Percentiles rank a stretch among this genome's conserved stretches.
Evolutionary conservation across 371 early-diverging fungal species (phyloP).

Genomic region (Aphelidium insulamus): DNA sequence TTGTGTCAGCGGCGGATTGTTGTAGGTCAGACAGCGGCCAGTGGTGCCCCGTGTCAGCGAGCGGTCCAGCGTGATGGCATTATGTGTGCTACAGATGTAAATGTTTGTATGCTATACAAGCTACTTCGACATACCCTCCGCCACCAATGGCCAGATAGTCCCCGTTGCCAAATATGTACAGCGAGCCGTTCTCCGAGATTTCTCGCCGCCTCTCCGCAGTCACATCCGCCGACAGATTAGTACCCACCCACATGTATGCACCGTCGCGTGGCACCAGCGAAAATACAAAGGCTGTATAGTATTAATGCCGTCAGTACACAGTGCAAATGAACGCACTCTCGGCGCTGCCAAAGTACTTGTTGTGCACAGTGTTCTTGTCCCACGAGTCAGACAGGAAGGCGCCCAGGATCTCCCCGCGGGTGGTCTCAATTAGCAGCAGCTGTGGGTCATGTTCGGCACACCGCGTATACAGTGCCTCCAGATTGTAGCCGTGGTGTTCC

Average conservation of each 20-base stretch:
- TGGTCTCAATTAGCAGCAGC: slow-evolving; percentile 12
- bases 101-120: not conserved
- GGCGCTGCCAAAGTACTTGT: slow-evolving; percentile 5
- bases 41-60: slow-evolving; percentile 10
- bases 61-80: slow-evolving; percentile 6
- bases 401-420: slow-evolving; percentile 11
- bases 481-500: slow-evolving; percentile 11
- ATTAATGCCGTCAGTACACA: too few species aligned
- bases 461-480: slow-evolving; percentile 7
- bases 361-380: slow-evolving; percentile 1
- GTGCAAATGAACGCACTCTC: too few species aligned
- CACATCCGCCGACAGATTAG: not conserved
- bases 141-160: slow-evolving; percentile 13
- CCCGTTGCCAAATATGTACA: slow-evolving; percentile 7
- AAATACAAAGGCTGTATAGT: slow-evolving; percentile 18
- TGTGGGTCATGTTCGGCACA: slow-evolving; percentile 7
- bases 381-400: slow-evolving; percentile 10
- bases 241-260: slow-evolving; percentile 15
- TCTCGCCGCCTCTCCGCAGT: not conserved
- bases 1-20: slow-evolving; percentile 7
- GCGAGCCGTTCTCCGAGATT: not conserved
- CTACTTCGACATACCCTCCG: slow-evolving; percentile 9
- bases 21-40: slow-evolving; percentile 12
- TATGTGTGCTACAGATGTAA: not conserved
- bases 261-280: slow-evolving; percentile 11